Conservation (phyloP, 345 rosid species). For the Combretum micranthum region DNA sequence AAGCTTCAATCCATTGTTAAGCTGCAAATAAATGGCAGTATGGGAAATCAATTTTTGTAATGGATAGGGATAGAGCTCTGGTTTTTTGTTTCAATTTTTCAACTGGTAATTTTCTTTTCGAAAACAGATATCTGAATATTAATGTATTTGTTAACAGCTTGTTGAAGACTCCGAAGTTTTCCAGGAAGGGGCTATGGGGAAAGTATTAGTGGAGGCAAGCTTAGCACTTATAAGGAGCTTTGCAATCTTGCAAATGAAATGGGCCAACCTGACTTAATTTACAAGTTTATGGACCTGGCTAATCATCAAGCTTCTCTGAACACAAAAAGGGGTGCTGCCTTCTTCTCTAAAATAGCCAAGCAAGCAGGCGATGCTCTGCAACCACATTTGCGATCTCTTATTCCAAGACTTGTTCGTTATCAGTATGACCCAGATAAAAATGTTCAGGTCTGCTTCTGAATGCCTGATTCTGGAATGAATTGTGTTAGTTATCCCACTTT, state of each 20-base stretch:
- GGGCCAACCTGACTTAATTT: slow-evolving; percentile 96
- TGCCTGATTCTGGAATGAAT: background rate
- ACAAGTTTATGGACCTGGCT: slow-evolving; percentile 97
- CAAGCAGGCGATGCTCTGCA: slow-evolving; percentile 98
- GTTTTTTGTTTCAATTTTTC: too few relatives aligned
- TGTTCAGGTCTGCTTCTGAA: slow-evolving; percentile 64
- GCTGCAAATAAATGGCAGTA: too few relatives aligned
- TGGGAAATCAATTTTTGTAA: too few relatives aligned
- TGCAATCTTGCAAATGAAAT: slow-evolving; percentile 96
- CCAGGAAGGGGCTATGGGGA: slow-evolving; percentile 86
- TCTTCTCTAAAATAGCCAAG: slow-evolving; percentile 91
- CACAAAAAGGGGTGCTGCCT: slow-evolving; percentile 97
- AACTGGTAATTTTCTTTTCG: too few relatives aligned
- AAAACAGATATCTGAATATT: slow-evolving; percentile 8
- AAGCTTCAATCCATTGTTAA: too few relatives aligned
- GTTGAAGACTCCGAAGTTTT: slow-evolving; percentile 89
- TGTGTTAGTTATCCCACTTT: background rate
- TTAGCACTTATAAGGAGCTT: slow-evolving; percentile 92
- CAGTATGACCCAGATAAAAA: slow-evolving; percentile 97
- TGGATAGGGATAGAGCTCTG: too few relatives aligned
- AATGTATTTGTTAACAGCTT: slow-evolving; percentile 38
- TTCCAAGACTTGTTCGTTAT: slow-evolving; percentile 87
- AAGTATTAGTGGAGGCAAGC: slow-evolving; percentile 80
- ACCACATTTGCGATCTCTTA: slow-evolving; percentile 71
- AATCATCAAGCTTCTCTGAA: slow-evolving; percentile 85